Evolutionary conservation across 371 early-diverging fungal species (phyloP).

Genomic region (Mortierella sp.): DNA sequence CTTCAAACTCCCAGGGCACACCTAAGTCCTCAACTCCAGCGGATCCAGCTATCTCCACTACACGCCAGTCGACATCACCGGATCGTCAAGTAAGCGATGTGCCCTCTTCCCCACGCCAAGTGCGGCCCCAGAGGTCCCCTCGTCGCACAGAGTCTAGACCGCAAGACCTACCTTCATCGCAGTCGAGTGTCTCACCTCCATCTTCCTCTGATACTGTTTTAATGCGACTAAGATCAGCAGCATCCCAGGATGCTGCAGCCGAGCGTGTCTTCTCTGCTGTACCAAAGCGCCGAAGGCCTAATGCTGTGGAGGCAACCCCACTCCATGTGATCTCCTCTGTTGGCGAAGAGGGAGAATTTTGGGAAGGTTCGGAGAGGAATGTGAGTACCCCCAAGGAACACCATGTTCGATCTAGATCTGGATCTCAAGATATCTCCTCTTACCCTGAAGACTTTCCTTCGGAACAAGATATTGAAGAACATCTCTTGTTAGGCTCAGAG

Average conservation of each 20-base stretch:
- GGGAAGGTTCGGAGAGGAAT: conserved; percentile 9
- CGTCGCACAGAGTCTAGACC: not conserved
- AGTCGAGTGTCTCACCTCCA: conserved; percentile 14
- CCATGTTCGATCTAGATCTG: conserved; percentile 16
- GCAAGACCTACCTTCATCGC: conserved; percentile 31
- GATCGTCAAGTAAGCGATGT: not conserved
- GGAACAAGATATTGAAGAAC: conserved; percentile 19
- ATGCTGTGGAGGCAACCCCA: not conserved
- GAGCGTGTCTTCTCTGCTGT: conserved; percentile 14
- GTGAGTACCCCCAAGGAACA: not conserved
- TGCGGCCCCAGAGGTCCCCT: conserved; percentile 8
- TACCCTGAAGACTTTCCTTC: conserved; percentile 25
- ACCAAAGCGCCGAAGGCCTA: conserved; percentile 16
- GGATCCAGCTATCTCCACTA: not conserved
- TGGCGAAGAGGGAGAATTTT: conserved; percentile 20
- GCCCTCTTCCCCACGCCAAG: not conserved
- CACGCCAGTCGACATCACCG: not conserved
- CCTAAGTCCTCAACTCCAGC: not conserved
- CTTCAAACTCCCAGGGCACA: not conserved
- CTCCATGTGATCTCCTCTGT: conserved; percentile 7
- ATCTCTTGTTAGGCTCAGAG: not conserved
- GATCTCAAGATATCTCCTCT: conserved; percentile 36
- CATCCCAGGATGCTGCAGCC: conserved; percentile 10
- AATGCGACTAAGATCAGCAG: conserved; percentile 10
- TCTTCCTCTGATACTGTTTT: conserved; percentile 13